Evolutionary conservation across 371 early-diverging fungal genomes (phyloP), one percentile per base, ranked within the genome.

Genomic region (Mortierella sp.): DNA sequence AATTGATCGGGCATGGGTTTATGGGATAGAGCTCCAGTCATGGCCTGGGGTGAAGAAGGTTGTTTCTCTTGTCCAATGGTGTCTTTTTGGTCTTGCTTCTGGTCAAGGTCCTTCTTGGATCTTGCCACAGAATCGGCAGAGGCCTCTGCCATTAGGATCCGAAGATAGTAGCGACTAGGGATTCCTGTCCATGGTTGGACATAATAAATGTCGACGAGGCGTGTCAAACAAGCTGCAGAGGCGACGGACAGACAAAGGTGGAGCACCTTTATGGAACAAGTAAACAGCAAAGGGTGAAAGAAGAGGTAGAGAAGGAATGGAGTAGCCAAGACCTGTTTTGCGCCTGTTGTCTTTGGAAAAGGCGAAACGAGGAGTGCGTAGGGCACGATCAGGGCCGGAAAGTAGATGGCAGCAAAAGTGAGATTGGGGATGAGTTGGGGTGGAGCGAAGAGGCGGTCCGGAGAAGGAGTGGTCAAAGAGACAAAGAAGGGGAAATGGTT

Each of bases 121-220:
- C 67, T 55, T 7, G 66, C 74, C 12, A 52, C 25, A 18, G 46
- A 21, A 30, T 57, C 65, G 26, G 43, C 15, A 1, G 53, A 18
- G 18, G 9, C 21, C 1, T 21, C 4, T 3, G 9, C 14, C 19
- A 30, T 25, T 4, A 50, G 28, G 6, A 15, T 5, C 6, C 16
- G 14, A 28, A 43, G 44, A 11, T 45, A 60, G 66, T 69, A 69
- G 4, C 63, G 62, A 57, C 69, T 63, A 1, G 60, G 51, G 1
- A 79, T 43, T 4, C 67, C 58, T 0, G 80, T 79, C 80, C 80
- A 79, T 3, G 80, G 80, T 44, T 79, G 73, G 15, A 79, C 57
- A 50, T 70, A 79, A 51, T 79, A 79, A 6, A 79, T 29, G 26
- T 79, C 80, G 7, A 79, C 23, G 66, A 73, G 66, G 11, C 80